Evolutionary conservation across 805 yeast genomes (phyloP).

Genomic region (Barnettozyma pratensis): DNA sequence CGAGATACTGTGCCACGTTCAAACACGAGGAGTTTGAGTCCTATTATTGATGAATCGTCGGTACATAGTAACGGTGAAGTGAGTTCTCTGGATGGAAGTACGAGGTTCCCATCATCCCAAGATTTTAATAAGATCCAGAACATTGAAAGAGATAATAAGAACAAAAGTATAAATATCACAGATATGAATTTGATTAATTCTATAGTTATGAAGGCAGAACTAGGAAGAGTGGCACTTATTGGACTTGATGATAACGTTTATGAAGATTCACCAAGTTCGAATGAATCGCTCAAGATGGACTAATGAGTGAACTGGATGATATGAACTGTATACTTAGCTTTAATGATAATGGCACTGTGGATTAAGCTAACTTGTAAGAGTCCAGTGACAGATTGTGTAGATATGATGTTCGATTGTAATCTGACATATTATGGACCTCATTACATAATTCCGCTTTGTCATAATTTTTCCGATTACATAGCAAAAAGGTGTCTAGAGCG

Average conservation of each 20-base stretch:
- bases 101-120: conserved; percentile 10
- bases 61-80: neutral
- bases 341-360: no score
- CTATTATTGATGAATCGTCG: neutral
- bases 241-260: conserved; percentile 12
- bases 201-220: conserved; percentile 17
- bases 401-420: neutral
- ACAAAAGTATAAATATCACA: neutral
- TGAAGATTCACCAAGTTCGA: neutral
- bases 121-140: neutral
- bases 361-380: no score
- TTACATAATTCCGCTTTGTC: neutral
- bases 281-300: neutral
- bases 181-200: conserved; percentile 7
- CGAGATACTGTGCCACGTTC: neutral
- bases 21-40: neutral
- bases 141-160: neutral
- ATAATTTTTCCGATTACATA: neutral
- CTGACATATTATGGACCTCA: neutral
- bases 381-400: no score
- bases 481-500: neutral
- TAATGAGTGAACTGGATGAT: neutral
- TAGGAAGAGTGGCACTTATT: conserved; percentile 16
- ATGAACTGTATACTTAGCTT: neutral
- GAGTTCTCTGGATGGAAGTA: conserved; percentile 7